phyloP scores from a whole-genome alignment of 768 basidiomycete species.

The Tulasnella calospora region DNA sequence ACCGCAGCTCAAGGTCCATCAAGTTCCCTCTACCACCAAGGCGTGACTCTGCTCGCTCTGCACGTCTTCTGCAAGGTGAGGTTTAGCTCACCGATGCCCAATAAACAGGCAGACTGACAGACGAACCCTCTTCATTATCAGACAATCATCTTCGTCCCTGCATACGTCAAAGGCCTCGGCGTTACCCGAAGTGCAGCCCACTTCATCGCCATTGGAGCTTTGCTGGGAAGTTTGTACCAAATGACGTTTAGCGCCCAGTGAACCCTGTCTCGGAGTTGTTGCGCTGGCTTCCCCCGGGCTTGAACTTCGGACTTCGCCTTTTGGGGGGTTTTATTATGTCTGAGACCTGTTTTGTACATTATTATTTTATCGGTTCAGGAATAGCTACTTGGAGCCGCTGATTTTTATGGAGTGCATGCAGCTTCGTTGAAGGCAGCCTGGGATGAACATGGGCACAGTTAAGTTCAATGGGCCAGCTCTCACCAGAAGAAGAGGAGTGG shows the following conservation, averaged over 20 bases:
- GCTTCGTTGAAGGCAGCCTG: too few species aligned
- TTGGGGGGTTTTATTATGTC: background rate
- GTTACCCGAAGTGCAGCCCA: background rate
- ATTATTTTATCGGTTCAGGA: too few species aligned
- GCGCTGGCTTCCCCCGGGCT: too few species aligned
- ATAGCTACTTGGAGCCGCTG: too few species aligned
- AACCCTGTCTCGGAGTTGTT: background rate
- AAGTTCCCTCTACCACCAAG: background rate
- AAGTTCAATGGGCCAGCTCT: too few species aligned
- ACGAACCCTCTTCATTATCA: background rate
- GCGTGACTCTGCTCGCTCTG: background rate
- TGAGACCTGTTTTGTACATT: background rate
- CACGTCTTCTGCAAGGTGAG: constrained; percentile 1
- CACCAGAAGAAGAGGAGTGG: too few species aligned
- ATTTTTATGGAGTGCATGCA: too few species aligned
- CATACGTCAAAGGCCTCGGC: background rate
- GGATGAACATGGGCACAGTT: too few species aligned
- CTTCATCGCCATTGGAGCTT: background rate
- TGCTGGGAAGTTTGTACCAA: background rate
- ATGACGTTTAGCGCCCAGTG: constrained; percentile 1
- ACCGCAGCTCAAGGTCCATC: background rate
- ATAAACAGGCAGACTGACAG: background rate
- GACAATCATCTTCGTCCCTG: background rate
- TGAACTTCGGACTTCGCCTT: too few species aligned
- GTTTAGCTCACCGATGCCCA: too few species aligned